phyloP scores from a whole-genome alignment of 2,329 filamentous ascomycete genomes.

The Fusarium dimerum region DNA sequence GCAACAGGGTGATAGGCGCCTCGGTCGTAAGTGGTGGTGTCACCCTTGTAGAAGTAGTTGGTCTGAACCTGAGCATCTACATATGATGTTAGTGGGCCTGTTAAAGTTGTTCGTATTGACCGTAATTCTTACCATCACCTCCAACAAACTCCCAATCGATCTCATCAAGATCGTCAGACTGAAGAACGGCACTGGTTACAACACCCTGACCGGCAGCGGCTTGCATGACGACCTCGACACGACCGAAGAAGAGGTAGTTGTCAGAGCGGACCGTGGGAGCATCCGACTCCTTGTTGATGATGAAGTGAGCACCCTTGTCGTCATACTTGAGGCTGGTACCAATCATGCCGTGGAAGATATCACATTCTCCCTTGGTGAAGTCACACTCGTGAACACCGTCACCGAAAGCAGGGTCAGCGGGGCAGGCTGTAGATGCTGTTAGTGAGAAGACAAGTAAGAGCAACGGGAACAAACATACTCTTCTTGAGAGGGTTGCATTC shows the following conservation, averaged over 20 bases:
- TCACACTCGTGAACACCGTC: slow-evolving; percentile 60
- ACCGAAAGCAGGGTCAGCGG: slow-evolving; percentile 75
- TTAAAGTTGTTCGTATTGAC: no score
- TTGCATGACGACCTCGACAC: slow-evolving; percentile 75
- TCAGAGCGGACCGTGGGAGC: slow-evolving; percentile 71
- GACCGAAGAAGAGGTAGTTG: slow-evolving; percentile 96
- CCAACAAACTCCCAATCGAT: slow-evolving; percentile 98
- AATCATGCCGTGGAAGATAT: slow-evolving; percentile 48
- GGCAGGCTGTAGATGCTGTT: slow-evolving; percentile 54
- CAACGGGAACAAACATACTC: slow-evolving; percentile 34
- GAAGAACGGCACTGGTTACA: slow-evolving; percentile 83
- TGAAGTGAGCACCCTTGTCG: slow-evolving; percentile 54
- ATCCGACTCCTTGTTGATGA: slow-evolving; percentile 67
- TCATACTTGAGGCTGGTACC: slow-evolving; percentile 53
- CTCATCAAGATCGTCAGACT: slow-evolving; percentile 83
- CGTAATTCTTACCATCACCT: slow-evolving; percentile 48
- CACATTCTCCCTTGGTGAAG: slow-evolving; percentile 72
- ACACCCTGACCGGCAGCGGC: slow-evolving; percentile 79
- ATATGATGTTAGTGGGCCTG: no score
- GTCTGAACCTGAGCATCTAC: slow-evolving; percentile 69
- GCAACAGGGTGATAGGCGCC: slow-evolving; percentile 62
- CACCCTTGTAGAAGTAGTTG: slow-evolving; percentile 81
- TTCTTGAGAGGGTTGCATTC: slow-evolving; percentile 56
- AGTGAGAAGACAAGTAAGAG: neutral
- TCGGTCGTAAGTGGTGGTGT: slow-evolving; percentile 70